Evolutionary conservation across 23 red algal species (phyloP).

Genomic region (Gracilariopsis chorda): DNA sequence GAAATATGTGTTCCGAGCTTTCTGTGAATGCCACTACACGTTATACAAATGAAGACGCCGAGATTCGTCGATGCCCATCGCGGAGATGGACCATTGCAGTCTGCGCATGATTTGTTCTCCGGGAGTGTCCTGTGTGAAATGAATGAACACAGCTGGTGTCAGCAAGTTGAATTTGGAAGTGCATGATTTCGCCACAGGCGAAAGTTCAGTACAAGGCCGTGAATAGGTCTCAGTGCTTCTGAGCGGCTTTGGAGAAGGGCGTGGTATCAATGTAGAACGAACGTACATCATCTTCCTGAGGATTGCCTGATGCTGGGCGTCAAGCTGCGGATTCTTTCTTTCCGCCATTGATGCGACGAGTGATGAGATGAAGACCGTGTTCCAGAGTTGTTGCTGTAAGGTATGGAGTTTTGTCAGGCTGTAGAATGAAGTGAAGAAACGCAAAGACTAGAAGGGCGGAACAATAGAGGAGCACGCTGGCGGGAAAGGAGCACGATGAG

Average conservation of each 20-base stretch:
- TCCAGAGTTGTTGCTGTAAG: no score
- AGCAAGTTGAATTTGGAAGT: not conserved
- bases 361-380: no score
- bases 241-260: no score
- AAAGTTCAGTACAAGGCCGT: no score
- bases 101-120: conserved; percentile 90
- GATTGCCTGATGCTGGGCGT: conserved; percentile 74
- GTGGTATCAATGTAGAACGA: no score
- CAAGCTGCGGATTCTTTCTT: conserved; percentile 70
- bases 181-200: no score
- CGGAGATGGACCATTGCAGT: conserved; percentile 71
- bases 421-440: no score
- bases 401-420: no score
- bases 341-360: conserved; percentile 38
- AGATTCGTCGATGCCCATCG: conserved; percentile 98
- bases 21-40: conserved; percentile 84
- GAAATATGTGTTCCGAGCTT: conserved; percentile 93
- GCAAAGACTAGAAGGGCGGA: no score
- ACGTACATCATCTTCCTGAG: conserved; percentile 75
- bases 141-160: not conserved
- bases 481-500: no score
- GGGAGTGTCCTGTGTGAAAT: conserved; percentile 15
- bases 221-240: no score
- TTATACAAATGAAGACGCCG: conserved; percentile 92
- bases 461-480: no score